Percentiles rank a stretch among this genome's conserved stretches.
These are phyloP conservation scores for Tetradesmus obliquus DNA, from an alignment of 139 green algal genomes.

Conservation along the genomic window DNA sequence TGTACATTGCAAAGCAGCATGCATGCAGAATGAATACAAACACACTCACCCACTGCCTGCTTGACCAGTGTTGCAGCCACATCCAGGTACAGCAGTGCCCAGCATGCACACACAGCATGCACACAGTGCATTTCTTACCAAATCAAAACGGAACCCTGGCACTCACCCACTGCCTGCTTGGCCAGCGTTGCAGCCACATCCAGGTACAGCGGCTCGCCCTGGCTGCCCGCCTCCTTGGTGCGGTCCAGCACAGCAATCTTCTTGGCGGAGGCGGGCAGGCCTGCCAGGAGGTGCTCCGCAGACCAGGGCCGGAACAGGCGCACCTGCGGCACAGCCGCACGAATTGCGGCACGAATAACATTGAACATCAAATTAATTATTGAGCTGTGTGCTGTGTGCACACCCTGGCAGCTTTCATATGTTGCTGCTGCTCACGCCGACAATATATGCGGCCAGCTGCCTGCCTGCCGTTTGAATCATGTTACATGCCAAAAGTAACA, in stretches of 20 bases:
- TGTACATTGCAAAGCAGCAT: background rate
- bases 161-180: conserved; percentile 33
- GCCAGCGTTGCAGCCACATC: conserved; percentile 47
- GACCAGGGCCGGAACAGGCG: conserved; percentile 68
- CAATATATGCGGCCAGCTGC: too few species aligned
- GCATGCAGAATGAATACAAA: background rate
- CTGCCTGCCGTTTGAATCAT: too few species aligned
- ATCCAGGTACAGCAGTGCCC: too few species aligned
- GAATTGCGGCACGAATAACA: background rate
- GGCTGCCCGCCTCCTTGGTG: conserved; percentile 65
- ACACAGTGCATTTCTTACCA: background rate
- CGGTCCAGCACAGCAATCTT: conserved; percentile 64
- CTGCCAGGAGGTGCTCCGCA: conserved; percentile 55
- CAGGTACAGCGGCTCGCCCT: conserved; percentile 57
- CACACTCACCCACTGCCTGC: too few species aligned
- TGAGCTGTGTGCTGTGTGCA: background rate
- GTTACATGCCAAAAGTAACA: too few species aligned
- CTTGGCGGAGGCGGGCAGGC: conserved; percentile 51
- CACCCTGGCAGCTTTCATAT: too few species aligned
- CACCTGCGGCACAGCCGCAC: conserved; percentile 43
- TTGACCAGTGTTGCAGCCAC: too few species aligned
- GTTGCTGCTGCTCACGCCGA: too few species aligned
- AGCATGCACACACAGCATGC: background rate
- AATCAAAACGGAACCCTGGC: background rate
- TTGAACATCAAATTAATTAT: background rate